Conservation (phyloP, 2,329 filamentous ascomycete species). For the Basipetospora chlamydospora region DNA sequence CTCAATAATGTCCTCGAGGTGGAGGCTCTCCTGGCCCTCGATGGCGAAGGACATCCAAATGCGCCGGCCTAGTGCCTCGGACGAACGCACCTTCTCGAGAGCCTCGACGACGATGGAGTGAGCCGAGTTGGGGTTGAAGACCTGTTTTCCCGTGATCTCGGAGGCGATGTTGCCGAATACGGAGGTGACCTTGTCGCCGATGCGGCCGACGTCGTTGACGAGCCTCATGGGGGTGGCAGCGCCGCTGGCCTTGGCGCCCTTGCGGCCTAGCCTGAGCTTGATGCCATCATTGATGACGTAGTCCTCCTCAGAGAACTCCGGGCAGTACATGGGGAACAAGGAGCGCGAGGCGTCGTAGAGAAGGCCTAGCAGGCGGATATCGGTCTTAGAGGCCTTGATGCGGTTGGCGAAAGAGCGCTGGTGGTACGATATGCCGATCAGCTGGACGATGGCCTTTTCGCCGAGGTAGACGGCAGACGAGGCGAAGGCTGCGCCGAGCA, state of each 20-base stretch:
- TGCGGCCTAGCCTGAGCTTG: slow-evolving; percentile 49
- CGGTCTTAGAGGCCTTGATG: slow-evolving; percentile 83
- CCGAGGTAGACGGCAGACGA: slow-evolving; percentile 56
- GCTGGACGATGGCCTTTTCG: slow-evolving; percentile 68
- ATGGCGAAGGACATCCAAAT: slow-evolving; percentile 98
- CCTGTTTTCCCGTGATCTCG: slow-evolving; percentile 88
- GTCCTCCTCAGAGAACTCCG: slow-evolving; percentile 83
- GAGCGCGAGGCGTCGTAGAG: slow-evolving; percentile 82
- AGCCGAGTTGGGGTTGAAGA: slow-evolving; percentile 83
- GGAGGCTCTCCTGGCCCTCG: slow-evolving; percentile 70
- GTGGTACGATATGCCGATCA: slow-evolving; percentile 77
- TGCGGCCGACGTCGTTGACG: slow-evolving; percentile 60
- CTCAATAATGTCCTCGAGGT: slow-evolving; percentile 68
- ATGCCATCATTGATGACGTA: slow-evolving; percentile 79
- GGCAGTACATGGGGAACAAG: slow-evolving; percentile 84
- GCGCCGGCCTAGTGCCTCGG: slow-evolving; percentile 83
- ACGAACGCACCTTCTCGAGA: slow-evolving; percentile 67
- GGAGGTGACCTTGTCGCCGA: slow-evolving; percentile 87
- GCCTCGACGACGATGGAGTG: slow-evolving; percentile 84
- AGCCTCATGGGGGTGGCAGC: slow-evolving; percentile 65
- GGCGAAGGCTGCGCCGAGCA: slow-evolving; percentile 53
- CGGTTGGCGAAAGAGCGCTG: slow-evolving; percentile 66
- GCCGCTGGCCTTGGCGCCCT: slow-evolving; percentile 36
- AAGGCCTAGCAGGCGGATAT: slow-evolving; percentile 65
- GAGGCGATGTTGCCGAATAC: slow-evolving; percentile 86